Base-by-base conservation (phyloP, 208 protist genomes). In the Kentomonas sorsogonicus region DNA sequence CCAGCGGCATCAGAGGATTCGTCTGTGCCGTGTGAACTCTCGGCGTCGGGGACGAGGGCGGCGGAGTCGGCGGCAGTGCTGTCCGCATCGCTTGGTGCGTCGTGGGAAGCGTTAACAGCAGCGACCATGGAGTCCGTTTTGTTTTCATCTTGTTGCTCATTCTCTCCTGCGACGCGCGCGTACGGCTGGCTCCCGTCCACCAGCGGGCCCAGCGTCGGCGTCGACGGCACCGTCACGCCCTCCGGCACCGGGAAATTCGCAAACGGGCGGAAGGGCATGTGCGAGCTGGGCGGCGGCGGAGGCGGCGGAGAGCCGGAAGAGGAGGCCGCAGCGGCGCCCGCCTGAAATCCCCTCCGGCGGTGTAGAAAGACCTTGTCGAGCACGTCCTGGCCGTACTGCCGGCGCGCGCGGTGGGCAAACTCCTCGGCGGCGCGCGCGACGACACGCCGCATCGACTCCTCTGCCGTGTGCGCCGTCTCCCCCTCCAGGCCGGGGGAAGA, bases 181-280 rank as follows among this genome's bases (percentile, higher is more conserved):
- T 58, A n/a, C n/a, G 59, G 62, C 9, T 69, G 58, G 27, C 20
- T 50, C 23, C 63, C 53, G 33, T 61, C 40, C 15, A 48, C 55
- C 11, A 77, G 62, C 22, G 60, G 63, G 0, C 78, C 80, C 4
- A 77, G 54, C 38, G 38, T 52, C 23, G 83, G 83, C 47, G 65
- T 66, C 9, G 69, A 57, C 2, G 77, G 77, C 0, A 69, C 60
- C n/a, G 60, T 53, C 45, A 94, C 87, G 22, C 79, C 87, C 9
- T 58, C 53, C 16, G 87, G 87, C 11, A 84, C 58, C 33, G 31
- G 36, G 57, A 64, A 73, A 36, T 64, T 63, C 25, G 60, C 52
- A 61, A 94, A 94, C 0, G 87, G 87, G 7, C 81, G 83, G 41
- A 91, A 94, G 10, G 87, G 87, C 77, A 94, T 83, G 61, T 74